Percentiles rank a stretch among this genome's conserved stretches.
Conservation (phyloP, 2,329 filamentous ascomycete species). For the Colletotrichum navitas region DNA sequence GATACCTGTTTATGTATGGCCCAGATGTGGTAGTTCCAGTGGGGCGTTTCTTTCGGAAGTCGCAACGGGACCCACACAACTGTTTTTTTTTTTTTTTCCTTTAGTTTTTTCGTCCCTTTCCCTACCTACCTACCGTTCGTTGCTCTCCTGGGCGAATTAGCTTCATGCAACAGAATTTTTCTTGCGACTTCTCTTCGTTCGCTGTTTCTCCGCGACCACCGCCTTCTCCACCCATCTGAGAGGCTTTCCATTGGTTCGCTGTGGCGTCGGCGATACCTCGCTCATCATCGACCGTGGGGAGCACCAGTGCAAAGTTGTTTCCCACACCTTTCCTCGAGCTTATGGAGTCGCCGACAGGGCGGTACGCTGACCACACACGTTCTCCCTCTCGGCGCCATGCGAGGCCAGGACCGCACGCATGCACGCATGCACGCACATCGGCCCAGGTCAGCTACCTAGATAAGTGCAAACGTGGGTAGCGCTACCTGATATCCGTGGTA, state of each 20-base stretch:
- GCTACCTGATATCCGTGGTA: slow-evolving; percentile 30
- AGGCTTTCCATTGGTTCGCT: slow-evolving; percentile 34
- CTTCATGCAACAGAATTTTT: slow-evolving; percentile 10
- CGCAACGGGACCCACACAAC: slow-evolving; percentile 17
- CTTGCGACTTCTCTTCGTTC: neutral
- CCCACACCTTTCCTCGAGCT: slow-evolving; percentile 12
- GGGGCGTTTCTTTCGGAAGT: slow-evolving; percentile 15
- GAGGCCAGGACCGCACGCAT: neutral
- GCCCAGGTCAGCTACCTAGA: neutral
- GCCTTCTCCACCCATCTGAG: slow-evolving; percentile 23
- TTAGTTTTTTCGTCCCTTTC: neutral
- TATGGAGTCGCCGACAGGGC: slow-evolving; percentile 37
- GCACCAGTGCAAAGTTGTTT: slow-evolving; percentile 13
- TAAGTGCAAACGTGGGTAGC: slow-evolving; percentile 25
- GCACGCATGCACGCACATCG: neutral
- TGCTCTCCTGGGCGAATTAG: slow-evolving; percentile 24
- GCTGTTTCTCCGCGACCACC: neutral
- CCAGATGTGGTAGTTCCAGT: slow-evolving; percentile 27
- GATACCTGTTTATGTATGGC: neutral
- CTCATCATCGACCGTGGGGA: slow-evolving; percentile 32
- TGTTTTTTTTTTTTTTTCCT: slow-evolving; percentile 11
- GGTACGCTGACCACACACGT: neutral
- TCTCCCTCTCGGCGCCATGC: neutral
- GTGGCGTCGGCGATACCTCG: slow-evolving; percentile 39
- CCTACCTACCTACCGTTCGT: neutral